Evolutionary conservation across 371 early-diverging fungal species (phyloP).

Genomic region (Nosema granulosis): DNA sequence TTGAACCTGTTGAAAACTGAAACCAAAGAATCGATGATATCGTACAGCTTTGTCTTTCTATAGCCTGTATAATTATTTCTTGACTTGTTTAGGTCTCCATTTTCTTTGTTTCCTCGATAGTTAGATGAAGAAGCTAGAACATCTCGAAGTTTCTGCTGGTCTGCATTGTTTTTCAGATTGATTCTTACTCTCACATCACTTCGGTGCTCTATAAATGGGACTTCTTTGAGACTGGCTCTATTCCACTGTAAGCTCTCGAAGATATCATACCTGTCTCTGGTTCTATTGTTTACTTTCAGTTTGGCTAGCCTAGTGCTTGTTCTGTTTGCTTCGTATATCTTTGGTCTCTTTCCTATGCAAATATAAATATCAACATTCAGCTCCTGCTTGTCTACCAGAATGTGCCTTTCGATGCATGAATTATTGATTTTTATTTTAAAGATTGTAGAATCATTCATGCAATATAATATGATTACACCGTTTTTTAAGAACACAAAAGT

Average conservation of each 20-base stretch:
- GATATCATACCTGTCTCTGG: not conserved
- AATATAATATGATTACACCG: not conserved
- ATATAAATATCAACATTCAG: not conserved
- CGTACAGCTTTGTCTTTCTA: not conserved
- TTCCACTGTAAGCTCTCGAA: not conserved
- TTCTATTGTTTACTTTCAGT: not conserved
- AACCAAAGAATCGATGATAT: not conserved
- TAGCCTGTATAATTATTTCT: too few relatives aligned
- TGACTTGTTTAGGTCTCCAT: too few relatives aligned
- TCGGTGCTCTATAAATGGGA: conserved; percentile 9
- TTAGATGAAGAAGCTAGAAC: too few relatives aligned
- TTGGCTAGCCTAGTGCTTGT: not conserved
- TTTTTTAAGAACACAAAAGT: conserved; percentile 1
- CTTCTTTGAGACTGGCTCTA: not conserved
- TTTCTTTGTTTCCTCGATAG: too few relatives aligned
- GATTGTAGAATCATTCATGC: not conserved
- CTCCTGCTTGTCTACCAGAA: not conserved
- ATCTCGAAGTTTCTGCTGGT: too few relatives aligned
- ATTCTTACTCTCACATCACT: conserved; percentile 7
- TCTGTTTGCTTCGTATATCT: not conserved
- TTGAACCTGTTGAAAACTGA: not conserved
- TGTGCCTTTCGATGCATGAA: not conserved
- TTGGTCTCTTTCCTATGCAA: not conserved
- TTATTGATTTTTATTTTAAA: not conserved
- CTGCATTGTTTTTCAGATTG: not conserved